Percentiles rank a stretch among this genome's conserved stretches.
Evolutionary conservation across 2,329 filamentous ascomycete species (phyloP).

Genomic region (Botryotinia convoluta): DNA sequence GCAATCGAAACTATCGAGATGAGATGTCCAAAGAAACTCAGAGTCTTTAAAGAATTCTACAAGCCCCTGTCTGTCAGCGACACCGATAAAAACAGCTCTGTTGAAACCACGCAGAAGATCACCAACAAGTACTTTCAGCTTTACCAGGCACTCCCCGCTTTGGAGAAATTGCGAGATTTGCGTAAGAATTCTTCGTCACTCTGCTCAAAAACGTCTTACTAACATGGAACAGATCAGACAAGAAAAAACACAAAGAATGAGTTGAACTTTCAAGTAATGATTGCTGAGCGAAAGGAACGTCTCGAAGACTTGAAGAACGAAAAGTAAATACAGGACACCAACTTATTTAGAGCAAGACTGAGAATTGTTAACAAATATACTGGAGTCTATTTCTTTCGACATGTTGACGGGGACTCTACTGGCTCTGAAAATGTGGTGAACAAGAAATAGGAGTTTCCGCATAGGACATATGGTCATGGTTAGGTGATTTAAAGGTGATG

Average conservation of each 20-base stretch:
- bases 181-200: not conserved
- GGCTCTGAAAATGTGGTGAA: too few species aligned
- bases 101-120: not conserved
- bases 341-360: not conserved
- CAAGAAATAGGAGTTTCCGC: not conserved
- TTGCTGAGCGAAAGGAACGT: not conserved
- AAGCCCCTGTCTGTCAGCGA: not conserved
- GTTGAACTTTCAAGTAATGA: not conserved
- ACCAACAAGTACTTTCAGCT: not conserved
- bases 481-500: not conserved
- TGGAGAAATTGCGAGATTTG: constrained; percentile 6
- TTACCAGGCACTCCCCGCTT: not conserved
- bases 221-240: not conserved
- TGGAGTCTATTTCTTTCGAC: not conserved
- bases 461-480: not conserved
- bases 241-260: not conserved
- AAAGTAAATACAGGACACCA: not conserved
- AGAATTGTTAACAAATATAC: not conserved
- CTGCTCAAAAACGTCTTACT: not conserved
- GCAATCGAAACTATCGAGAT: not conserved
- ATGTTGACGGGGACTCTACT: not conserved
- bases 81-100: not conserved
- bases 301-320: not conserved
- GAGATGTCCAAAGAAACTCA: not conserved
- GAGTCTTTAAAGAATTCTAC: not conserved